Conservation (phyloP, 2,329 filamentous ascomycete genomes). For the Aspergillus viridinutans region DNA sequence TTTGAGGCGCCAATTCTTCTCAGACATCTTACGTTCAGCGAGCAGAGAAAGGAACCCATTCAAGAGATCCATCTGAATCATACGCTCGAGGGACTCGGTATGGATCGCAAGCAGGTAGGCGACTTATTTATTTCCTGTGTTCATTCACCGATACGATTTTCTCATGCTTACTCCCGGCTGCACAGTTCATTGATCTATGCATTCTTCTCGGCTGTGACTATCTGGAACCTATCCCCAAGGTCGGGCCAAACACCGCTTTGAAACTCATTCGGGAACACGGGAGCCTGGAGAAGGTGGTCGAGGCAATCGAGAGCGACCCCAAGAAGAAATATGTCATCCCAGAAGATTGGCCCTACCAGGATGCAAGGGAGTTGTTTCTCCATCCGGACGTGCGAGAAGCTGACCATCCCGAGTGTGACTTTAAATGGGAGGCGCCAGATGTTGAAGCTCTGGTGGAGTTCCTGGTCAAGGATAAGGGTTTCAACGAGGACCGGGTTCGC, state of each 20-base stretch:
- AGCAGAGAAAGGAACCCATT: slow-evolving; percentile 95
- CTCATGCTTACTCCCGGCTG: slow-evolving; percentile 4
- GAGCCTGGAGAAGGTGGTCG: slow-evolving; percentile 80
- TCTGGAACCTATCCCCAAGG: slow-evolving; percentile 89
- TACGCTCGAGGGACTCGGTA: slow-evolving; percentile 78
- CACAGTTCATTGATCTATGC: slow-evolving; percentile 91
- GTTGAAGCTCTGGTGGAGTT: slow-evolving; percentile 85
- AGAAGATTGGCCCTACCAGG: slow-evolving; percentile 93
- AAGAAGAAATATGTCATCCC: slow-evolving; percentile 80
- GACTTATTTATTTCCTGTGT: too few relatives aligned
- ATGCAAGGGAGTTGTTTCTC: slow-evolving; percentile 88
- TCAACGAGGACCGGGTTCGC: slow-evolving; percentile 90
- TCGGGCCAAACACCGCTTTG: slow-evolving; percentile 86
- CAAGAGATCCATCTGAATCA: slow-evolving; percentile 88
- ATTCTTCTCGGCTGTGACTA: slow-evolving; percentile 98
- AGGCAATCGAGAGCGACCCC: slow-evolving; percentile 68
- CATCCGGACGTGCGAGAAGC: slow-evolving; percentile 82
- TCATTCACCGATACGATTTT: slow-evolving; percentile 5
- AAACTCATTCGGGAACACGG: slow-evolving; percentile 93
- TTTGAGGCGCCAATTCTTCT: slow-evolving; percentile 90
- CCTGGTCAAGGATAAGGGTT: slow-evolving; percentile 89
- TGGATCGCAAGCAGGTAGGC: slow-evolving; percentile 77
- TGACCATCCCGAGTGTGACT: slow-evolving; percentile 83
- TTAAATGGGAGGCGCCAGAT: slow-evolving; percentile 96
- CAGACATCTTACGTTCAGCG: slow-evolving; percentile 91